These are phyloP conservation scores for Chloris gayana DNA, from an alignment of 176 grass and related monocot genomes.

Conservation along the genomic window DNA sequence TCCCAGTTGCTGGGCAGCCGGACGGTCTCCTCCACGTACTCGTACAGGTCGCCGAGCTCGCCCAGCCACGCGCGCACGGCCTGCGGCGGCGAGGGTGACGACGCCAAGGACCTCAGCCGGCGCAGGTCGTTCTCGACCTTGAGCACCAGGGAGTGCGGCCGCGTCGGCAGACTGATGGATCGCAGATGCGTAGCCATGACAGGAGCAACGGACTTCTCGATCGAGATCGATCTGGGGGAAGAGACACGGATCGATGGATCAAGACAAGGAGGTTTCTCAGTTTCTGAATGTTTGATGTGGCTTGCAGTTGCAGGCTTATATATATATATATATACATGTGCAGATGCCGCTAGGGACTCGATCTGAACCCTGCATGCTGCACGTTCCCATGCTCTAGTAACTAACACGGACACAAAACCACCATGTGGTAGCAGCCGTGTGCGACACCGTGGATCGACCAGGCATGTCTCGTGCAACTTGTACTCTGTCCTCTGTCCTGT, in stretches of 20 bases:
- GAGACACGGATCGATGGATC: no score
- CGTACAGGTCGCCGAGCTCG: conserved; percentile 27
- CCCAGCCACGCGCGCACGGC: neutral
- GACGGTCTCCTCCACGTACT: conserved; percentile 16
- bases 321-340: no score
- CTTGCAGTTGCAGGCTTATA: neutral
- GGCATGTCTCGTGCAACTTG: conserved; percentile 34
- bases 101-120: neutral
- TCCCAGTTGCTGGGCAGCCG: conserved; percentile 19
- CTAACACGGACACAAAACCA: neutral
- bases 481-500: neutral
- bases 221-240: no score
- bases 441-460: conserved; percentile 12
- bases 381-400: neutral
- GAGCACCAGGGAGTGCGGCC: conserved; percentile 23
- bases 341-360: neutral
- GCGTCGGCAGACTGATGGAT: conserved; percentile 24
- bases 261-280: neutral
- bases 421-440: conserved; percentile 23
- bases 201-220: no score
- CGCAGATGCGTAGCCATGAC: conserved; percentile 10
- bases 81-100: neutral
- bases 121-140: conserved; percentile 21
- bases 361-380: neutral
- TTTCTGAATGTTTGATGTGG: neutral